phyloP scores from a whole-genome alignment of 441 rosid species.

The Populus hybrid region DNA sequence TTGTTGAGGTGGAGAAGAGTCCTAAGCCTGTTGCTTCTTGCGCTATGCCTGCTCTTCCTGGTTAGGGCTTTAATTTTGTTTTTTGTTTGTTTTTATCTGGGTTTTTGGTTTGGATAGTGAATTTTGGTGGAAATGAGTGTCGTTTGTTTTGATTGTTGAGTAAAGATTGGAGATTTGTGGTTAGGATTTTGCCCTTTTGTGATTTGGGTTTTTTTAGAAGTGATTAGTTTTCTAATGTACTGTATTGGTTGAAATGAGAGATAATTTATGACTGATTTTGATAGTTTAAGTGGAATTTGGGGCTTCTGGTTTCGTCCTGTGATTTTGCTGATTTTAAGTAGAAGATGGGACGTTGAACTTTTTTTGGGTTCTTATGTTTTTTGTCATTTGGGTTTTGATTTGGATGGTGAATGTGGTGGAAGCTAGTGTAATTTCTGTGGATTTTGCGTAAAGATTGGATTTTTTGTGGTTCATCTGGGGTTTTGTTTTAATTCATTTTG shows the following conservation, averaged over 20 bases:
- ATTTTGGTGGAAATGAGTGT: neutral
- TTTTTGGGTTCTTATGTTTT: neutral
- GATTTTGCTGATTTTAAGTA: too few relatives aligned
- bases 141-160: neutral
- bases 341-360: neutral
- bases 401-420: neutral
- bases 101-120: neutral
- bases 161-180: neutral
- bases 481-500: too few relatives aligned
- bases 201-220: neutral
- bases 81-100: neutral
- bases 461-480: too few relatives aligned
- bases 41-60: conserved; percentile 99
- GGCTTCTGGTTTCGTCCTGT: neutral
- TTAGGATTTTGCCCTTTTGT: neutral
- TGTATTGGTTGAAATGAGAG: neutral
- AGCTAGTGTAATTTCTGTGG: neutral
- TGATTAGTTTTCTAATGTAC: neutral
- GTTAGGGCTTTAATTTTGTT: conserved; percentile 29
- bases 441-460: neutral
- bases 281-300: neutral
- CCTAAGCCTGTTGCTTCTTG: conserved; percentile 98
- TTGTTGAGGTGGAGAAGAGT: conserved; percentile 96
- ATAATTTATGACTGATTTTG: neutral
- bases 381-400: neutral